Evolutionary conservation across 2,329 filamentous ascomycete species (phyloP).

Genomic region (Pestalotiopsis fici): DNA sequence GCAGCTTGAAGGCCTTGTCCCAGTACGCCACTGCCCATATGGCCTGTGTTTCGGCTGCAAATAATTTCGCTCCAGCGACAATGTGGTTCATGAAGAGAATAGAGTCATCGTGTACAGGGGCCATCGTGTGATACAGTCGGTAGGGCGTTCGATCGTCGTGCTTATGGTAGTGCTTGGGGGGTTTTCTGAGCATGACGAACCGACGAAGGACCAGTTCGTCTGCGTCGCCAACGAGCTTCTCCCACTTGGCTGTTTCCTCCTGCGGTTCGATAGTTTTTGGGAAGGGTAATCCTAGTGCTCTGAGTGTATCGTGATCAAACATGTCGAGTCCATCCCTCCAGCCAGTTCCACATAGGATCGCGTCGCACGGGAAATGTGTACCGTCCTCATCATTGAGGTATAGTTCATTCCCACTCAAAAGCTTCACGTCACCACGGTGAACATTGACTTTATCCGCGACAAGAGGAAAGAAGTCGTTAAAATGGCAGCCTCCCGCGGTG

Average conservation of each 20-base stretch:
- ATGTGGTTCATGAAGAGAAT: conserved; percentile 27
- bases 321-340: conserved; percentile 22
- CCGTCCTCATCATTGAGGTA: conserved; percentile 16
- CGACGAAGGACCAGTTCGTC: conserved; percentile 19
- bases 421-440: conserved; percentile 18
- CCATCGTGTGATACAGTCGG: conserved; percentile 24
- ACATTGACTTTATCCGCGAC: conserved; percentile 23
- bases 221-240: conserved; percentile 20
- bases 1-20: conserved; percentile 21
- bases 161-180: conserved; percentile 23
- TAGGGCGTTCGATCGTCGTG: conserved; percentile 21
- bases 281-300: conserved; percentile 23
- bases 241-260: conserved; percentile 20
- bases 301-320: conserved; percentile 18
- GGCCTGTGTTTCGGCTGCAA: conserved; percentile 24
- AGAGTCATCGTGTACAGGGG: conserved; percentile 22
- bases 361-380: conserved; percentile 17
- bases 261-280: conserved; percentile 14
- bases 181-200: conserved; percentile 24
- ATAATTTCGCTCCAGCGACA: conserved; percentile 21
- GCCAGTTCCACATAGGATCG: conserved; percentile 26
- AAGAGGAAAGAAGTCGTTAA: conserved; percentile 25
- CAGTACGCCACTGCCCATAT: conserved; percentile 27
- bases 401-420: conserved; percentile 15
- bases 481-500: conserved; percentile 25